Evolutionary conservation across 2,329 filamentous ascomycete species (phyloP).

Genomic region (Cylindrodendrum hubeiense): DNA sequence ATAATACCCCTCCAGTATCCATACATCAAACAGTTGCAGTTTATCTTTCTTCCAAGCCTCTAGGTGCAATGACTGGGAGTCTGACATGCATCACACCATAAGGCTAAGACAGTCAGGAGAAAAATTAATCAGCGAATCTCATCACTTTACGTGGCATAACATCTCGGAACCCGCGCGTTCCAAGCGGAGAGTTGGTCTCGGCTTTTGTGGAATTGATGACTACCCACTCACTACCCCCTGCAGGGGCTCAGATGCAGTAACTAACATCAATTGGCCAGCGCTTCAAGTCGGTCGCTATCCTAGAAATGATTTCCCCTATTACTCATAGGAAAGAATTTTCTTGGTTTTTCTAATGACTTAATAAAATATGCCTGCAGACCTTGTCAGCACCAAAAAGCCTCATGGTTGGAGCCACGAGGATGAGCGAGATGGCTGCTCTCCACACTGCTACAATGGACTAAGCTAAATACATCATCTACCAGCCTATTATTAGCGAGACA

Average conservation of each 20-base stretch:
- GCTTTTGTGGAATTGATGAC: neutral
- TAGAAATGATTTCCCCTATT: neutral
- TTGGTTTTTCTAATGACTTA: neutral
- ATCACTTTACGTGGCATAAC: neutral
- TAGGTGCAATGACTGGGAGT: neutral
- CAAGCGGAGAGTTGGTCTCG: neutral
- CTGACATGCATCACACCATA: neutral
- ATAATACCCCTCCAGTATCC: neutral
- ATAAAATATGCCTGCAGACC: neutral
- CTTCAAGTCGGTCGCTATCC: neutral
- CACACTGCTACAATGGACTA: neutral
- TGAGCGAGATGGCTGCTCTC: neutral
- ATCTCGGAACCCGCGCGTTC: neutral
- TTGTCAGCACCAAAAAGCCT: neutral
- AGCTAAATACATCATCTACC: too few relatives aligned
- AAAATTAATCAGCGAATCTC: neutral
- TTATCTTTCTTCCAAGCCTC: neutral
- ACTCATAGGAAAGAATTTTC: neutral
- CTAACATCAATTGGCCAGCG: neutral
- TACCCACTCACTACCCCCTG: neutral
- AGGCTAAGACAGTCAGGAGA: neutral
- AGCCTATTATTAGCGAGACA: too few relatives aligned
- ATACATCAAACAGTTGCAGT: neutral
- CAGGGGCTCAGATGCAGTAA: constrained; percentile 20
- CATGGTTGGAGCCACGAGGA: neutral